phyloP scores from a whole-genome alignment of 2,329 filamentous ascomycete genomes.

The Sclerotinia subarctica region DNA sequence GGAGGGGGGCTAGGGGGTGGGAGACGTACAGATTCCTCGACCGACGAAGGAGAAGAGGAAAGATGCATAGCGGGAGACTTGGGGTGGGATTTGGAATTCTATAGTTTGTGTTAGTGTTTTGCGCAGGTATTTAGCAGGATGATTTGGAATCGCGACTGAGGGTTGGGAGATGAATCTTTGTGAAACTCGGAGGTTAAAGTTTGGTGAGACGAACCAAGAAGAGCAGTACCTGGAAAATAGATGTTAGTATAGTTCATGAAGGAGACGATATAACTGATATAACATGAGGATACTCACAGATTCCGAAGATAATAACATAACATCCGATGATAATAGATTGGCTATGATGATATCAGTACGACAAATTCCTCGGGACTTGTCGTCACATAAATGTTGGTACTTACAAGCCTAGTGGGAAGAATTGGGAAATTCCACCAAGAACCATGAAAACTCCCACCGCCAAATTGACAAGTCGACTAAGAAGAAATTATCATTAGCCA shows the following conservation, averaged over 20 bases:
- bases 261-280: conserved; percentile 8
- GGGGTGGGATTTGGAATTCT: conserved; percentile 93
- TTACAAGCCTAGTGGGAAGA: conserved; percentile 47
- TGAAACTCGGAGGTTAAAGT: conserved; percentile 22
- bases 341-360: conserved; percentile 42
- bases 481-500: conserved; percentile 34
- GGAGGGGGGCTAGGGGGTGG: not conserved
- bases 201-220: conserved; percentile 50
- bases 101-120: not conserved
- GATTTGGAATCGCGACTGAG: not conserved
- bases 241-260: conserved; percentile 27
- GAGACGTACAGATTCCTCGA: conserved; percentile 81
- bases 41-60: conserved; percentile 98
- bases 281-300: conserved; percentile 55
- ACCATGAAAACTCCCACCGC: conserved; percentile 83
- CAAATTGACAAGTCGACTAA: conserved; percentile 91
- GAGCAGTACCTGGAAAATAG: conserved; percentile 55
- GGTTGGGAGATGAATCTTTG: not conserved
- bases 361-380: not conserved
- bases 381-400: conserved; percentile 33
- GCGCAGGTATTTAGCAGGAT: not conserved
- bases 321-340: conserved; percentile 73
- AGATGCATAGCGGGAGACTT: conserved; percentile 87
- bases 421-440: conserved; percentile 73
- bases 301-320: conserved; percentile 89